Percentiles rank a stretch among this genome's conserved stretches.
phyloP scores from a whole-genome alignment of 2,329 filamentous ascomycete species.

The Gnomoniopsis sp. region DNA sequence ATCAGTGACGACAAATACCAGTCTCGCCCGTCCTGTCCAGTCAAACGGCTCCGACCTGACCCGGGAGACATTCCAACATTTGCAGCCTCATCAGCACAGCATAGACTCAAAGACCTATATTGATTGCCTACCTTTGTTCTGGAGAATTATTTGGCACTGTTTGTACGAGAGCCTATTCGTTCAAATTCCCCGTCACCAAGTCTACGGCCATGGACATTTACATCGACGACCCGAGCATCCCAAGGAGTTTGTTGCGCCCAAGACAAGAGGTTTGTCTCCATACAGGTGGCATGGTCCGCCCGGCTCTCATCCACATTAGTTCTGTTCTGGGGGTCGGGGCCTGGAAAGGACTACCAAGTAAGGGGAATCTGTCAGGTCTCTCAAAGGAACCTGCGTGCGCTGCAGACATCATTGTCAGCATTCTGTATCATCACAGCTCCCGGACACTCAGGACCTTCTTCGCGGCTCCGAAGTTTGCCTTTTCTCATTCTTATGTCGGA shows the following conservation, averaged over 20 bases:
- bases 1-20: too few species aligned
- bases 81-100: too few species aligned
- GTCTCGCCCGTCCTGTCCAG: too few species aligned
- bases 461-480: not conserved
- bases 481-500: not conserved
- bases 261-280: too few species aligned
- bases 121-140: too few species aligned
- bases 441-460: not conserved
- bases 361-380: not conserved
- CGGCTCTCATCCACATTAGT: not conserved
- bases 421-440: not conserved
- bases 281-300: not conserved
- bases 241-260: too few species aligned
- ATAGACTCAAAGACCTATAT: too few species aligned
- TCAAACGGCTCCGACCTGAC: too few species aligned
- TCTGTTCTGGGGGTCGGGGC: not conserved
- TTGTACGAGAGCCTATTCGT: too few species aligned
- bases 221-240: not conserved
- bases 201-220: too few species aligned
- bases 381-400: not conserved
- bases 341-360: not conserved
- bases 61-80: too few species aligned
- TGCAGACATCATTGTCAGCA: slow-evolving; percentile 1
- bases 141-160: too few species aligned
- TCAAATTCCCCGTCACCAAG: not conserved